A percentile compares a stretch with the other conserved stretches of the same genome.
Conservation (phyloP, 805 yeast genomes). For the Schwanniomyces yamadae region DNA sequence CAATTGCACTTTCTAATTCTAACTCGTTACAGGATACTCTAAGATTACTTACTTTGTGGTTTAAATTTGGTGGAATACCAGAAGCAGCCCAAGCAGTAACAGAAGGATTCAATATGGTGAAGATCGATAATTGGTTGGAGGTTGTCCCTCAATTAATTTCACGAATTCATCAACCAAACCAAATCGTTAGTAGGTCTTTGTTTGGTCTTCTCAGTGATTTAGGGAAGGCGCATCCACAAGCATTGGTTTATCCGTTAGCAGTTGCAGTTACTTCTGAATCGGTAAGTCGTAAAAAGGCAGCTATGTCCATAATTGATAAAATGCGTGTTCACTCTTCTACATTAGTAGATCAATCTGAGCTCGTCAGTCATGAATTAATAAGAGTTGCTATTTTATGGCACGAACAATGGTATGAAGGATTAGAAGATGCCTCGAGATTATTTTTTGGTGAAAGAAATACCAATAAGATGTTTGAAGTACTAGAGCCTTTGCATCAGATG, state of each 20-base stretch:
- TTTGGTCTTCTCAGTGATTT: conserved; percentile 79
- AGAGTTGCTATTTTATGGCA: conserved; percentile 97
- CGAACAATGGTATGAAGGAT: conserved; percentile 96
- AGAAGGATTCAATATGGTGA: conserved; percentile 87
- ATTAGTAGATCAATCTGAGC: conserved; percentile 86
- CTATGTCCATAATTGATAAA: conserved; percentile 84
- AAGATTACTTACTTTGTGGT: conserved; percentile 89
- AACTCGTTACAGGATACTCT: conserved; percentile 91
- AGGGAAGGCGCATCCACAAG: conserved; percentile 97
- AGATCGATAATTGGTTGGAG: conserved; percentile 91
- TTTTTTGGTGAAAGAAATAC: conserved; percentile 94
- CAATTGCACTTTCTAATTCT: conserved; percentile 82
- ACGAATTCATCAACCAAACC: conserved; percentile 93
- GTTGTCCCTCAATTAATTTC: conserved; percentile 95
- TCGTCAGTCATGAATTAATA: conserved; percentile 90
- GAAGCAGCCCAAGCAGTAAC: conserved; percentile 89
- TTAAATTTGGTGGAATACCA: conserved; percentile 89
- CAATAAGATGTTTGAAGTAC: conserved; percentile 87
- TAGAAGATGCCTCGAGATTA: conserved; percentile 92
- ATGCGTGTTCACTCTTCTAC: conserved; percentile 85
- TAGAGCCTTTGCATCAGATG: conserved; percentile 86
- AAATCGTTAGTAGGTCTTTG: conserved; percentile 74
- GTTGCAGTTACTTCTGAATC: conserved; percentile 96
- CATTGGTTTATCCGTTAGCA: conserved; percentile 89
- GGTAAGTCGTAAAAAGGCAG: conserved; percentile 85